phyloP scores from a whole-genome alignment of 192 early-diverging fungal species.

The Backusella tuberculispora region DNA sequence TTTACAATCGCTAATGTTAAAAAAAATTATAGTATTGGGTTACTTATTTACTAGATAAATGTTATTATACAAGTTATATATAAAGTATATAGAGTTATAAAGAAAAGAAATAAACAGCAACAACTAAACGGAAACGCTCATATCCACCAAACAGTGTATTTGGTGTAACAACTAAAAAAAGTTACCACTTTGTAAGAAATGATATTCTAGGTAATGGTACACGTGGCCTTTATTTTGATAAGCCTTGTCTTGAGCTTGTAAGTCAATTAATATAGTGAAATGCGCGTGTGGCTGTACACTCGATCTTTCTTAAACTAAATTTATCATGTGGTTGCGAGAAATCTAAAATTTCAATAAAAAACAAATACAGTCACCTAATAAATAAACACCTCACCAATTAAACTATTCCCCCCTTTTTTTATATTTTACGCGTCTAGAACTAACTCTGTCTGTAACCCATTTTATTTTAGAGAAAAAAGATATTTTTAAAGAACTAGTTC shows the following conservation, averaged over 20 bases:
- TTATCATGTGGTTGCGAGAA: too few relatives aligned
- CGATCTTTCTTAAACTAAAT: neutral
- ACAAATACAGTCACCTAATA: too few relatives aligned
- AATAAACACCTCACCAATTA: too few relatives aligned
- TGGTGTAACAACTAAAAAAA: slow-evolving; percentile 4
- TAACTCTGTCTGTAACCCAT: too few relatives aligned
- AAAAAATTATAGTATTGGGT: neutral
- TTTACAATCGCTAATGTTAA: neutral
- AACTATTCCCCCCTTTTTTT: too few relatives aligned
- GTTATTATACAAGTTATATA: neutral
- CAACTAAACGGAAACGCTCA: neutral
- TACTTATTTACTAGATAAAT: too few relatives aligned
- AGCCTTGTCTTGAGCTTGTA: neutral
- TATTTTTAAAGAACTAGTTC: too few relatives aligned
- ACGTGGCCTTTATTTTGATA: neutral
- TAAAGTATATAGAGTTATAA: neutral
- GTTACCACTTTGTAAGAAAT: neutral
- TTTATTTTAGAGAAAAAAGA: too few relatives aligned
- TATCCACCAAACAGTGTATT: neutral
- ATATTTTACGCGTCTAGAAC: too few relatives aligned
- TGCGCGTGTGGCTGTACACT: slow-evolving; percentile 15
- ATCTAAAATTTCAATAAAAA: too few relatives aligned
- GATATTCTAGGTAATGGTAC: neutral
- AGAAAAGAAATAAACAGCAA: neutral
- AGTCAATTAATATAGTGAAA: neutral